A percentile compares a stretch with the other conserved stretches of the same genome.
Evolutionary conservation across 441 rosid species (phyloP).

Genomic region (Syzygium malaccense): DNA sequence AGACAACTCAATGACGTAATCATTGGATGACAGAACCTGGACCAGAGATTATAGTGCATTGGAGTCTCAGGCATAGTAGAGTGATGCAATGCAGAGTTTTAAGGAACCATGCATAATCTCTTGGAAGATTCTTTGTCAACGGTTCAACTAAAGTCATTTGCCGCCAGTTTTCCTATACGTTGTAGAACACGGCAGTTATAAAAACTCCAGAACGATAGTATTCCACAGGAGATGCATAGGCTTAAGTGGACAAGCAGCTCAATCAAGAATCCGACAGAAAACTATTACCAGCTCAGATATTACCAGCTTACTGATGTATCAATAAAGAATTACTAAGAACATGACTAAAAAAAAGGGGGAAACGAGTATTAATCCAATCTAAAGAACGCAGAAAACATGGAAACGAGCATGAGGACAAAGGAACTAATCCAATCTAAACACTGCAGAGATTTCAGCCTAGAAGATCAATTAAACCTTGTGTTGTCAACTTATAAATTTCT

Average conservation of each 20-base stretch:
- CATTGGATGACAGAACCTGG: background rate
- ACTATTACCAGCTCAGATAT: background rate
- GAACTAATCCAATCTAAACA: background rate
- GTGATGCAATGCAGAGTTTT: background rate
- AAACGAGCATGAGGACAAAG: background rate
- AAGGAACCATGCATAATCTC: background rate
- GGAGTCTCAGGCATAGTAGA: background rate
- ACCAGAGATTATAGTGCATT: background rate
- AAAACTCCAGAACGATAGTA: background rate
- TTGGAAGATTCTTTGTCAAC: background rate
- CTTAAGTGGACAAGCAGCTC: background rate
- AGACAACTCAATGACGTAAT: background rate
- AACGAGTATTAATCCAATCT: background rate
- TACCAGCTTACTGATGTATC: background rate
- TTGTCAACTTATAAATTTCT: background rate
- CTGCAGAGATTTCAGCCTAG: background rate
- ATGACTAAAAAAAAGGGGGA: background rate
- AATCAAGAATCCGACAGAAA: background rate
- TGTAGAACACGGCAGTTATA: background rate
- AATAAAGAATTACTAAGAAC: background rate
- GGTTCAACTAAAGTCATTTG: background rate
- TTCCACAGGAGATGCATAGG: background rate
- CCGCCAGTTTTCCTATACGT: background rate
- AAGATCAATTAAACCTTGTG: background rate
- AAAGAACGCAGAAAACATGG: background rate